Base-by-base conservation (phyloP, 768 basidiomycete species). In the Hemileccinum impolitum region DNA sequence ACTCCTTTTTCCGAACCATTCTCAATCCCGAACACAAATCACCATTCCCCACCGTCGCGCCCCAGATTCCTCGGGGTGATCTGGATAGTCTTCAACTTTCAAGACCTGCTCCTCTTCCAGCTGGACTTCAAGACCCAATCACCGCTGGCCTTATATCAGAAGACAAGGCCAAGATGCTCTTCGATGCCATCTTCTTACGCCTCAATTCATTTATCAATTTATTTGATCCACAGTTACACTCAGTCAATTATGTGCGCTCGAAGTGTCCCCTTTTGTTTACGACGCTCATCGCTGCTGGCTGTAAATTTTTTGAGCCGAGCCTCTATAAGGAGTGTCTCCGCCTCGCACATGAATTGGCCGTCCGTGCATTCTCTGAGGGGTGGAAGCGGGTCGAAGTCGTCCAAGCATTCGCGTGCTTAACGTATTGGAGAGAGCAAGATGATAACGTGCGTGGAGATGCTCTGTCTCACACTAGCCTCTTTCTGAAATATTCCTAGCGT, bases 161-260 rank as follows among this genome's bases (percentile, higher is more conserved):
- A 57, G 74, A 75, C 34, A 82, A 86, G 49, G 88, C 87, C 39
- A 77, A 78, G 58, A 74, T 80, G 41, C 72, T 91, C 39, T 90
- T 92, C 54, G 88, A 91, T 64, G 71, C 80, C 52, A 77, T 93
- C 63, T 91, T 87, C 70, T 63, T 88, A 47, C 87, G 90, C 51
- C 77, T 94, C 45, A 94, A 94, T 64, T 89, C 91, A 12, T 91
- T 93, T 66, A 83, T 93, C 69, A 89, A 87, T 63, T 75, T 94
- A 28, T 91, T 94, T 63, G 92, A 94, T 70, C 88, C 91, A 32
- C 72, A 79, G n/a, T 71, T 94, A 31, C 93, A 95, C 65, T 84
- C 92, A 0, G 76, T 85, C 43, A 60, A 73, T 31, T 94, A 92
- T 65, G 83, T 94, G 59, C 89, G 93, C 59, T 72, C 76, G 18